Percentiles rank a stretch among this genome's conserved stretches.
phyloP scores from a whole-genome alignment of 2,329 filamentous ascomycete species.

The Diplodia mutila region DNA sequence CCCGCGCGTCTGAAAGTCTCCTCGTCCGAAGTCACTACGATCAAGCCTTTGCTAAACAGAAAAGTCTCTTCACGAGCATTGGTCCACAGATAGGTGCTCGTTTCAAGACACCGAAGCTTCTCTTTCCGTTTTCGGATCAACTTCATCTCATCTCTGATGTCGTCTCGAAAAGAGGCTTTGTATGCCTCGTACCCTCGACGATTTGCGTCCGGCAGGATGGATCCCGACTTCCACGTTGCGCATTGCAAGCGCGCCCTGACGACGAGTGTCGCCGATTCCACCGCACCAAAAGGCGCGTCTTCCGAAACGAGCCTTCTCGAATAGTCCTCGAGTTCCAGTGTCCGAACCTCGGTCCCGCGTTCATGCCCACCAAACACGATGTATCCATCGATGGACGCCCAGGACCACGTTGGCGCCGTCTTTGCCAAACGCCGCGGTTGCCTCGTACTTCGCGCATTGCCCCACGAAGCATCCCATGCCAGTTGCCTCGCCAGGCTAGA shows the following conservation, averaged over 20 bases:
- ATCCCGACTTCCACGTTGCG: not conserved
- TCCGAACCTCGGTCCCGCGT: not conserved
- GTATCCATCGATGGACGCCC: not conserved
- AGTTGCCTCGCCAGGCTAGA: not conserved
- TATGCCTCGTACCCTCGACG: not conserved
- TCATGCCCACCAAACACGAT: not conserved
- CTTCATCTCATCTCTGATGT: not conserved
- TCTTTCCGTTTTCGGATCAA: not conserved
- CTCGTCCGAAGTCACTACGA: not conserved
- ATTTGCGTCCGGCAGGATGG: not conserved
- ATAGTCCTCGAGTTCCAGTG: not conserved
- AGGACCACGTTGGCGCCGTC: not conserved
- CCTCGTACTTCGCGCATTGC: not conserved
- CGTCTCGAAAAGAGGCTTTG: not conserved
- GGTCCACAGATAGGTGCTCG: not conserved
- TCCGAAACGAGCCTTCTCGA: not conserved
- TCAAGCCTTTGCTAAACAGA: not conserved
- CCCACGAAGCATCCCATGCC: not conserved
- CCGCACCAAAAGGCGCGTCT: not conserved
- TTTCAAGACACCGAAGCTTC: not conserved
- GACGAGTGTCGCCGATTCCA: not conserved
- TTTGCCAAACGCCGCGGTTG: not conserved
- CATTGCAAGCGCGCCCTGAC: not conserved
- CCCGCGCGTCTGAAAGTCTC: not conserved
- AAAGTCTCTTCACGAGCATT: not conserved